Conservation (phyloP, 192 early-diverging fungal species). For the Podila horticola region DNA sequence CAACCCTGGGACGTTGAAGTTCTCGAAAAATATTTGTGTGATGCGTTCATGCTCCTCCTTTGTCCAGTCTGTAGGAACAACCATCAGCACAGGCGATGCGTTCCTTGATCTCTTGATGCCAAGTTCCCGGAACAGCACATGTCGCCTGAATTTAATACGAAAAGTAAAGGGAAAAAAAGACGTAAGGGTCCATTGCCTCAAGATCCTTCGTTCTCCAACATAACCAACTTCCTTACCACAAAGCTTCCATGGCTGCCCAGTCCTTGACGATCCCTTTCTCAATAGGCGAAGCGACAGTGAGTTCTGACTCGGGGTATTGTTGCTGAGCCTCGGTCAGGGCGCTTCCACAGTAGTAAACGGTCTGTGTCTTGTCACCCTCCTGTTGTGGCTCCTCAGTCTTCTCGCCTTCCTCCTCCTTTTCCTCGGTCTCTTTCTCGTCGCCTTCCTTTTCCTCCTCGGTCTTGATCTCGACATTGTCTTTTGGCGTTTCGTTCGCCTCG, state of each 20-base stretch:
- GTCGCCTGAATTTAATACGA: conserved; percentile 58
- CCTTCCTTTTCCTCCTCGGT: conserved; percentile 17
- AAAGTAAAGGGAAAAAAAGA: neutral
- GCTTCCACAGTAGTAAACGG: conserved; percentile 42
- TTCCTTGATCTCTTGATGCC: conserved; percentile 80
- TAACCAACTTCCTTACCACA: conserved; percentile 59
- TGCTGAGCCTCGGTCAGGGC: conserved; percentile 29
- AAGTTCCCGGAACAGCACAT: conserved; percentile 83
- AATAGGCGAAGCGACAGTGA: conserved; percentile 62
- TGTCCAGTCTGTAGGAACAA: conserved; percentile 85
- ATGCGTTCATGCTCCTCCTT: conserved; percentile 82
- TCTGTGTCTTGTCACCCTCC: conserved; percentile 25
- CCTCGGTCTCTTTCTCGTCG: conserved; percentile 6
- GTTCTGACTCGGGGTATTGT: conserved; percentile 27
- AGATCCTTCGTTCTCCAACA: neutral
- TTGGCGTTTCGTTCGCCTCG: conserved; percentile 5
- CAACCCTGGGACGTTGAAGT: conserved; percentile 86
- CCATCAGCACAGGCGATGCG: conserved; percentile 79
- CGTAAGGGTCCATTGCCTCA: neutral
- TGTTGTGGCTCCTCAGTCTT: conserved; percentile 9
- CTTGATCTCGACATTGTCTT: conserved; percentile 35
- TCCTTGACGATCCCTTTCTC: conserved; percentile 67
- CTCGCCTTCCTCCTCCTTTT: neutral
- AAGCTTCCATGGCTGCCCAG: conserved; percentile 78
- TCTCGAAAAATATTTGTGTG: conserved; percentile 93